Evolutionary conservation across 192 early-diverging fungal species (phyloP).

Genomic region (Podila minutissima): DNA sequence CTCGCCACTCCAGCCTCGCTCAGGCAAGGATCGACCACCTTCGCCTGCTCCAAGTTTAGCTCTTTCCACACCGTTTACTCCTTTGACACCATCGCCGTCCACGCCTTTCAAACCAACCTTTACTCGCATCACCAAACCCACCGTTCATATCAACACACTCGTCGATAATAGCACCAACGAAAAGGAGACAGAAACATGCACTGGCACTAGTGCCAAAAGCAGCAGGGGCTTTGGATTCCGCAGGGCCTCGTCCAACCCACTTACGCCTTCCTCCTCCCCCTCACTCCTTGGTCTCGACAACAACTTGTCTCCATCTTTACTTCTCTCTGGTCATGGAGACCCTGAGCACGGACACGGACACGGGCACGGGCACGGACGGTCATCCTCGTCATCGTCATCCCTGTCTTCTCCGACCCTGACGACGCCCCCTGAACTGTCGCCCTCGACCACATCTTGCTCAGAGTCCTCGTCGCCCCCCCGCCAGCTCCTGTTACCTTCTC

Average conservation of each 20-base stretch:
- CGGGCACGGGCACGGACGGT: background rate
- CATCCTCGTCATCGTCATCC: background rate
- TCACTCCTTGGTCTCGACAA: background rate
- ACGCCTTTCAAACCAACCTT: conserved; percentile 14
- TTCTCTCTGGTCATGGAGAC: background rate
- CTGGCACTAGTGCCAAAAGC: background rate
- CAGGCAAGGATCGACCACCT: background rate
- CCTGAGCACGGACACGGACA: background rate
- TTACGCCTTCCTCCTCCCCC: background rate
- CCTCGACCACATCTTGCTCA: background rate
- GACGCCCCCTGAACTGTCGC: background rate
- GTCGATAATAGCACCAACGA: background rate
- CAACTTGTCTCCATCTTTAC: background rate
- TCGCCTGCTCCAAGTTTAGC: background rate
- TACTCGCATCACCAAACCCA: conserved; percentile 19
- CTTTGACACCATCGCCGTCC: background rate
- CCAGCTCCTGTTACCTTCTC: background rate
- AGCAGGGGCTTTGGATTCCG: background rate
- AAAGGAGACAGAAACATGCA: background rate
- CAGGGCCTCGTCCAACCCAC: background rate
- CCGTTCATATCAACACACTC: background rate
- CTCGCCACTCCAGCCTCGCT: background rate
- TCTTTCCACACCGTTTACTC: background rate
- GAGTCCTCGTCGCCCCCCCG: background rate
- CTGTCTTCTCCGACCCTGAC: background rate